A percentile compares a stretch with the other conserved stretches of the same genome.
Conservation (phyloP, 2,329 filamentous ascomycete species). For the Calcarisporium arbuscula region DNA sequence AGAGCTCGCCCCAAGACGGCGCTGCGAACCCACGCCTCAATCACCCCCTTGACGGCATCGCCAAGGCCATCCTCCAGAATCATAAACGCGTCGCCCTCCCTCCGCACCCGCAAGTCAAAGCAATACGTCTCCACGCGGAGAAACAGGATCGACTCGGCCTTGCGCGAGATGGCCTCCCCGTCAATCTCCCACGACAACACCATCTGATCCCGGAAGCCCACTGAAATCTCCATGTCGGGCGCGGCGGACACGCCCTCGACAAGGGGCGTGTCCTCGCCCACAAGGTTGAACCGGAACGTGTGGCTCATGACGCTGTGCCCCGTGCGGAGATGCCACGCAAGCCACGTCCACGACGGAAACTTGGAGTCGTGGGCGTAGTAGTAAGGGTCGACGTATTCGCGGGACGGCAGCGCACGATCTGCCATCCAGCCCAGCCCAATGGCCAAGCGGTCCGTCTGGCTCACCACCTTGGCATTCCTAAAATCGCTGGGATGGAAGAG, state of each 20-base stretch:
- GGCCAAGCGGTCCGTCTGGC: conserved; percentile 27
- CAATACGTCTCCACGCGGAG: conserved; percentile 27
- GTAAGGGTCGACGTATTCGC: conserved; percentile 17
- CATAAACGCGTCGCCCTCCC: conserved; percentile 2
- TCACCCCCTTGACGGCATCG: conserved; percentile 12
- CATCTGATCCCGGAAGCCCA: conserved; percentile 26
- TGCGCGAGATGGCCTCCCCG: conserved; percentile 23
- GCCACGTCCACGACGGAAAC: conserved; percentile 33
- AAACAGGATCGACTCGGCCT: conserved; percentile 20
- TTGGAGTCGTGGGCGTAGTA: conserved; percentile 13
- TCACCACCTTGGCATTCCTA: conserved; percentile 17
- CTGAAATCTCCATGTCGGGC: conserved; percentile 25
- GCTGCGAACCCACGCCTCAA: conserved; percentile 14
- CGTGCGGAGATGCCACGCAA: conserved; percentile 25
- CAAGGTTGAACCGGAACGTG: conserved; percentile 24
- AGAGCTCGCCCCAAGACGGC: too few relatives aligned
- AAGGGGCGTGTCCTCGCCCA: conserved; percentile 19
- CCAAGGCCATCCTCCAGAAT: conserved; percentile 13
- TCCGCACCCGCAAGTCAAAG: conserved; percentile 22
- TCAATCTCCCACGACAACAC: conserved; percentile 30
- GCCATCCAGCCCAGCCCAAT: conserved; percentile 28
- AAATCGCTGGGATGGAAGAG: conserved; percentile 27
- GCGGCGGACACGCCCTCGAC: conserved; percentile 23
- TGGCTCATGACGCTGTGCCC: conserved; percentile 7
- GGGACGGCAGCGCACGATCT: conserved; percentile 15